Evolutionary conservation across 163 green algal species (phyloP), one percentile per base, ranked within the genome.

Genomic region (Chlamydomonas reinhardtii): DNA sequence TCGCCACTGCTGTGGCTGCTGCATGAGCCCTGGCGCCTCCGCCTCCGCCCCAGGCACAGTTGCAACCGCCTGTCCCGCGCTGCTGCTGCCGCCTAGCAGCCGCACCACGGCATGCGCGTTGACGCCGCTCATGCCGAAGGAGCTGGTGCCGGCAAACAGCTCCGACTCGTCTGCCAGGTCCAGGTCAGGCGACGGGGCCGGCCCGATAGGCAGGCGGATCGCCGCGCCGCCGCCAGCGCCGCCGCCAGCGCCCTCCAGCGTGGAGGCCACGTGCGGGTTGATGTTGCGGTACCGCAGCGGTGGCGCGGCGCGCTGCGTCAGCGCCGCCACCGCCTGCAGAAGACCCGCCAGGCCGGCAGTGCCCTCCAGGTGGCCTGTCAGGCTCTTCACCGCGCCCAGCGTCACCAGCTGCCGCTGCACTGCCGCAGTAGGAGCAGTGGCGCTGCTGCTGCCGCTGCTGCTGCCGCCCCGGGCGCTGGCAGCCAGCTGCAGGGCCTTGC

Each of bases 91-190:
- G 31, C 31, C 16, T 16, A 14, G 62, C 88, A 80, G 66, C 1
- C 11, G 20, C 68, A 96, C 32, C 43, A 97, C 91, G 29, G 93
- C 94, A 68, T 97, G 94, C 0, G 95, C 94, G 82, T 98, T 98
- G 37, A 98, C 95, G 22, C 95, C 95, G 70, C 89, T 95, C 95
- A 98, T 98, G 76, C 95, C 95, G 75, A 98, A 98, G 16, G 91
- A 96, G 92, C 94, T 97, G 5, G 95, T 97, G 56, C 94, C 94
- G 20, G 74, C 90, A 52, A 75, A 76, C 6, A 68, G 32, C 14
- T 48, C 77, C 24, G 15, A 31, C 5, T 59, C 35, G 70, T 24
- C 20, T n/a, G 27, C 56, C 34, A 80, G 15, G 65, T 62, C 72
- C 39, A 76, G 31, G 0, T 78, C 71, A 11, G 85, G 64, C 14